These are phyloP conservation scores for Hypoxylon sp. DNA, from an alignment of 2,329 filamentous ascomycete species.

Conservation along the genomic window DNA sequence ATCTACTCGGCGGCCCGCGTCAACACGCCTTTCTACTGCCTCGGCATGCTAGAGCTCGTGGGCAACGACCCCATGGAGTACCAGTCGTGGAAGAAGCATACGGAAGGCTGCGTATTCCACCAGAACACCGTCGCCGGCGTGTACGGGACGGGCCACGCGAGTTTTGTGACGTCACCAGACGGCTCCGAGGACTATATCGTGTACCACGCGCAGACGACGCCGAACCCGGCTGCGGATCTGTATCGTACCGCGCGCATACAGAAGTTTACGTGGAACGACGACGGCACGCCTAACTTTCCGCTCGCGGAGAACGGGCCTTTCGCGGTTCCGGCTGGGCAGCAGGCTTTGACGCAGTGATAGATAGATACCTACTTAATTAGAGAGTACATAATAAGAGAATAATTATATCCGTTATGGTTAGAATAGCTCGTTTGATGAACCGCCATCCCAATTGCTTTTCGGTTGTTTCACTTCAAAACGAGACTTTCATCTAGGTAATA, in stretches of 20 bases:
- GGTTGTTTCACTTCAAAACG: background rate
- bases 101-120: constrained; percentile 52
- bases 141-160: constrained; percentile 54
- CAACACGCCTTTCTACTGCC: constrained; percentile 54
- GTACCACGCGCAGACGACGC: constrained; percentile 53
- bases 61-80: constrained; percentile 54
- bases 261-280: constrained; percentile 52
- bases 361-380: constrained; percentile 1
- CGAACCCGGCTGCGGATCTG: constrained; percentile 49
- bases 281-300: constrained; percentile 52
- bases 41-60: constrained; percentile 53
- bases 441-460: background rate
- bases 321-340: constrained; percentile 49
- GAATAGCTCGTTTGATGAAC: too few relatives aligned
- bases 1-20: constrained; percentile 54
- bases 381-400: constrained; percentile 1
- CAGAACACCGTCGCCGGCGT: constrained; percentile 51
- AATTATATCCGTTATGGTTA: background rate
- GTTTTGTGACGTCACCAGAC: constrained; percentile 52
- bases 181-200: constrained; percentile 52
- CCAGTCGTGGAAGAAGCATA: constrained; percentile 52
- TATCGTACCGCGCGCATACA: constrained; percentile 52
- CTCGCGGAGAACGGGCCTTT: constrained; percentile 53
- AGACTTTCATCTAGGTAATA: background rate
- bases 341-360: constrained; percentile 36